Evolutionary conservation across 768 basidiomycete genomes (phyloP).

Genomic region (Pleurotus cornucopiae): DNA sequence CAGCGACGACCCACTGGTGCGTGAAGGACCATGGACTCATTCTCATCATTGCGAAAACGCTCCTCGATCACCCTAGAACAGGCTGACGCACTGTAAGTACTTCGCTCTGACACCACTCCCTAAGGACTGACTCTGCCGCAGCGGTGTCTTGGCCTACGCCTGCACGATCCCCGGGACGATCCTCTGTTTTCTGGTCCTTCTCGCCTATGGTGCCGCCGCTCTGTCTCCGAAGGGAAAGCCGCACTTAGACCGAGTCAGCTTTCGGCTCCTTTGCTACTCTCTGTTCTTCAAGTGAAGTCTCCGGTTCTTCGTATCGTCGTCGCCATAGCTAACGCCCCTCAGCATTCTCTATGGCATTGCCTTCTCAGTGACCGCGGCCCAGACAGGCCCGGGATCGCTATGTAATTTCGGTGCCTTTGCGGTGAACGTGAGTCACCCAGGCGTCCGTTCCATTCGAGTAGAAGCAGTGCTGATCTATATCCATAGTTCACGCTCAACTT

Average conservation of each 20-base stretch:
- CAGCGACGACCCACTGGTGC: background rate
- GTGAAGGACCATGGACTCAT: background rate
- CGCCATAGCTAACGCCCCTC: background rate
- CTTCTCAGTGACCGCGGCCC: slow-evolving; percentile 12
- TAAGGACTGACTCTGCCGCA: background rate
- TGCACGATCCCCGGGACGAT: slow-evolving; percentile 14
- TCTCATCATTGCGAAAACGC: background rate
- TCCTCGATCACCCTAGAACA: background rate
- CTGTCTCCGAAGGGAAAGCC: slow-evolving; percentile 4
- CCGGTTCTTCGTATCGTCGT: no score
- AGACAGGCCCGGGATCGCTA: slow-evolving; percentile 3
- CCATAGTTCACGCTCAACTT: slow-evolving; percentile 16
- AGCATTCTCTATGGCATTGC: slow-evolving; percentile 20
- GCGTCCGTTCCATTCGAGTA: no score
- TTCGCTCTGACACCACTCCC: slow-evolving; percentile 11
- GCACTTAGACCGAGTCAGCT: slow-evolving; percentile 19
- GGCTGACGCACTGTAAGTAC: background rate
- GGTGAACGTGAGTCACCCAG: slow-evolving; percentile 14
- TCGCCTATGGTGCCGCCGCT: slow-evolving; percentile 13
- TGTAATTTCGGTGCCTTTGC: slow-evolving; percentile 19
- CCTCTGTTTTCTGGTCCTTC: slow-evolving; percentile 13
- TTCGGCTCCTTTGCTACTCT: slow-evolving; percentile 17
- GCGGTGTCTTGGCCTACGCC: background rate
- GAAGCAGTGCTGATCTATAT: no score
- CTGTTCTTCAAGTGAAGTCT: slow-evolving; percentile 16